phyloP scores from a whole-genome alignment of 2,329 filamentous ascomycete genomes.

The Cordyceps javanica region DNA sequence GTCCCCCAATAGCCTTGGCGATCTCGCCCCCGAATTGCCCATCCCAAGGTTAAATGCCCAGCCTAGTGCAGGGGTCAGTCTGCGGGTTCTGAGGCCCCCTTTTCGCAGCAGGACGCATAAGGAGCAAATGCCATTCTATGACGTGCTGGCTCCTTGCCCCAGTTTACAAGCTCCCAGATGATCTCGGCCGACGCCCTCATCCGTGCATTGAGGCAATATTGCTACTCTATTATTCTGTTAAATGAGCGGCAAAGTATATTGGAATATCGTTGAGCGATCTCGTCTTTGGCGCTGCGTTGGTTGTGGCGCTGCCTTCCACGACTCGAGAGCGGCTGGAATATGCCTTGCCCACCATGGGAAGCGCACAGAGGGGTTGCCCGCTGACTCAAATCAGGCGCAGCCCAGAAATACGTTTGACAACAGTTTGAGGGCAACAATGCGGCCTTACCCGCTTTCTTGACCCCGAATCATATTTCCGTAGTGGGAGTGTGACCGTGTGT shows the following conservation, averaged over 20 bases:
- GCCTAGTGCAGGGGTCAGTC: neutral
- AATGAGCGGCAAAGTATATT: neutral
- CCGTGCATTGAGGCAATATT: neutral
- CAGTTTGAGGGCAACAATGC: neutral
- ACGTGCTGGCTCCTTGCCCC: neutral
- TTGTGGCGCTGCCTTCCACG: too few relatives aligned
- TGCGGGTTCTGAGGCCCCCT: neutral
- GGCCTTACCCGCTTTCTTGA: neutral
- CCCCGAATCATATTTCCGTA: neutral
- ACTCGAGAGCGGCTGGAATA: too few relatives aligned
- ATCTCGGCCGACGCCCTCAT: neutral
- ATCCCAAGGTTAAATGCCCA: neutral
- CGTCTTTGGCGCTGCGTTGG: too few relatives aligned
- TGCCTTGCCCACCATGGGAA: neutral
- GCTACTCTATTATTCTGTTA: neutral
- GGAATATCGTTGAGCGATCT: too few relatives aligned
- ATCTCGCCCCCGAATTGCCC: neutral
- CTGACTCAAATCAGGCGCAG: neutral
- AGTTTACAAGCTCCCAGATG: conserved; percentile 2
- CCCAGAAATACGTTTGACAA: neutral
- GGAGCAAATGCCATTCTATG: too few relatives aligned
- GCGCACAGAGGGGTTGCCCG: neutral
- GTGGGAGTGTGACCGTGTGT: neutral
- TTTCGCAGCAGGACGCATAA: neutral
- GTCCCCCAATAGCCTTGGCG: neutral